Base-by-base conservation (phyloP, 1,139 yeast species). In the Taphrina flavorubra region DNA sequence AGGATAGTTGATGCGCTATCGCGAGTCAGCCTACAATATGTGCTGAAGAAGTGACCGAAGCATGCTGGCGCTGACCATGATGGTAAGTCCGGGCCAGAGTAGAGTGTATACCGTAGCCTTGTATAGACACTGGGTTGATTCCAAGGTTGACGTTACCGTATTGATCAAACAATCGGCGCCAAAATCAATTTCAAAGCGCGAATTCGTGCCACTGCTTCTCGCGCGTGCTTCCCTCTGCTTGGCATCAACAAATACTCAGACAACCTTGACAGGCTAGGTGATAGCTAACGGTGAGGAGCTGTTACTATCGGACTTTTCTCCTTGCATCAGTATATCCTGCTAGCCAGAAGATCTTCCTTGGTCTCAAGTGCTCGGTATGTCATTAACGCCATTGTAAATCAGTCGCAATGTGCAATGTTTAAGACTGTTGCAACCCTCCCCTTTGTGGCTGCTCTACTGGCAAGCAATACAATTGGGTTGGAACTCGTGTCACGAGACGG, bases 381-480 rank as follows among this genome's bases (percentile, higher is more conserved):
- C 31, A 25, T 25, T 25, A 1, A 0, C 31, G 31, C 31, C 31
- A 25, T 25, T 25, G 31, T 25, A 25, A 25, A 25, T 4, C 31
- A 25, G 31, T 25, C 31, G 2, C 31, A 10, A 56, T 40, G 60
- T 39, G 13, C 20, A 11, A 56, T 56, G 60, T 56, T 20, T 40
- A 56, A 56, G 49, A 56, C 60, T 1, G 49, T 40, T 7, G 60
- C 60, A 8, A 56, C 60, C 1, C 49, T 40, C 10, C 60, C 60
- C 1, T 56, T 39, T 18, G 36, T 40, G 37, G 60, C 60, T 20
- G 60, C 60, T 14, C 49, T 56, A 6, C 20, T 56, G 36, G 47
- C 60, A 2, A 56, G 49, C 49, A 56, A 56, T 16, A 56, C 49
- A 8, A 16, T 56, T 34, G 60, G 60, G 2, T n/a, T 56, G 10